Conservation (phyloP, 495 filamentous ascomycete species). For the Viridothelium virens region DNA sequence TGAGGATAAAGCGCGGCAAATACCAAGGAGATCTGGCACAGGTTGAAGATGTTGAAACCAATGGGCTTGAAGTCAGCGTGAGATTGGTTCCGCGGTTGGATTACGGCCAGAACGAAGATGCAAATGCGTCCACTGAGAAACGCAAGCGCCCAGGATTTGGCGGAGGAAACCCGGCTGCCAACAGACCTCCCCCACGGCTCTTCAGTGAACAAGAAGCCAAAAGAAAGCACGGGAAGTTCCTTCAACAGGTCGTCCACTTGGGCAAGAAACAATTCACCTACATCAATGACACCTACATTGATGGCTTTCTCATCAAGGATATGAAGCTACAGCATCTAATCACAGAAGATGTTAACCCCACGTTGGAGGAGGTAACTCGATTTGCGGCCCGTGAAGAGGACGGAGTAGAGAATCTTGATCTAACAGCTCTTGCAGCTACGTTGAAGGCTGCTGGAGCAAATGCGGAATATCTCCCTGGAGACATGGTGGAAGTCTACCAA, state of each 20-base stretch:
- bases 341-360: slow-evolving; percentile 84
- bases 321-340: slow-evolving; percentile 78
- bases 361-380: slow-evolving; percentile 86
- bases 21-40: slow-evolving; percentile 88
- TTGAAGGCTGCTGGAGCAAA: slow-evolving; percentile 69
- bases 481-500: slow-evolving; percentile 89
- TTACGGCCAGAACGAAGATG: slow-evolving; percentile 81
- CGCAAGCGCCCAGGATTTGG: slow-evolving; percentile 61
- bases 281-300: slow-evolving; percentile 76
- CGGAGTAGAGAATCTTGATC: slow-evolving; percentile 85
- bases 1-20: slow-evolving; percentile 75
- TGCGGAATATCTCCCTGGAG: slow-evolving; percentile 79
- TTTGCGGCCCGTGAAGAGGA: slow-evolving; percentile 79
- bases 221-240: slow-evolving; percentile 70
- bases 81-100: slow-evolving; percentile 83
- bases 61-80: slow-evolving; percentile 79
- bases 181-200: slow-evolving; percentile 76
- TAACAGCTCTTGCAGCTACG: slow-evolving; percentile 78
- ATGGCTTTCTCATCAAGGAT: slow-evolving; percentile 90
- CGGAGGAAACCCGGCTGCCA: slow-evolving; percentile 35
- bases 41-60: slow-evolving; percentile 86
- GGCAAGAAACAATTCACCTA: slow-evolving; percentile 71
- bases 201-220: slow-evolving; percentile 93
- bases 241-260: slow-evolving; percentile 49
- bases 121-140: slow-evolving; percentile 55